Conservation (phyloP, 2,329 filamentous ascomycete genomes). For the Phaeosphaeria sp. region DNA sequence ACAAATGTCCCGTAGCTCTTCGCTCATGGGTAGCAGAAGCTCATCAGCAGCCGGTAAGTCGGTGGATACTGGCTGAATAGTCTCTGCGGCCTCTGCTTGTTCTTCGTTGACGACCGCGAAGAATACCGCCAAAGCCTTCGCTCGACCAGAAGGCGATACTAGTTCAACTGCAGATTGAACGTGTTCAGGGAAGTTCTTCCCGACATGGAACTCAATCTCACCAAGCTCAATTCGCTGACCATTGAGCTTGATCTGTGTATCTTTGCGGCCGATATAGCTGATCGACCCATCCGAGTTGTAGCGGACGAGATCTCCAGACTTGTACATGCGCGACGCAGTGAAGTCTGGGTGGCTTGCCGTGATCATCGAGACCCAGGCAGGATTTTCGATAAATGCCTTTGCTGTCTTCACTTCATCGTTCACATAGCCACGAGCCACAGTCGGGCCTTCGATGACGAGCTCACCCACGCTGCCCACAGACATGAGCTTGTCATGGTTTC, state of each 20-base stretch:
- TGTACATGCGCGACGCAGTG: slow-evolving; percentile 24
- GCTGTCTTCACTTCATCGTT: slow-evolving; percentile 31
- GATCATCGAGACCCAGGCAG: slow-evolving; percentile 26
- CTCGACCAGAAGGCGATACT: slow-evolving; percentile 36
- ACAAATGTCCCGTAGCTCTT: slow-evolving; percentile 33
- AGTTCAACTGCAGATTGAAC: slow-evolving; percentile 44
- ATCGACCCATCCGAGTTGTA: slow-evolving; percentile 35
- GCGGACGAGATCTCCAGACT: slow-evolving; percentile 27
- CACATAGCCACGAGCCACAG: slow-evolving; percentile 40
- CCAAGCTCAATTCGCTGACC: slow-evolving; percentile 40
- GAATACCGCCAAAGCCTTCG: slow-evolving; percentile 43
- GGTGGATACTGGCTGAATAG: slow-evolving; percentile 21
- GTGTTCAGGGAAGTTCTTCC: slow-evolving; percentile 39
- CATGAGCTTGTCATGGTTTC: slow-evolving; percentile 45
- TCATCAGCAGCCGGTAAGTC: slow-evolving; percentile 34
- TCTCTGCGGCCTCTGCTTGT: slow-evolving; percentile 3
- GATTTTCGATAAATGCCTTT: slow-evolving; percentile 39
- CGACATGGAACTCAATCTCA: slow-evolving; percentile 41
- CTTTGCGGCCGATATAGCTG: slow-evolving; percentile 36
- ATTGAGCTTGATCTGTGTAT: slow-evolving; percentile 40
- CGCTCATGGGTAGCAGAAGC: slow-evolving; percentile 36
- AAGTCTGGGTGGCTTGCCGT: slow-evolving; percentile 18
- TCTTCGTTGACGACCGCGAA: slow-evolving; percentile 29
- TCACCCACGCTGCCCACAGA: slow-evolving; percentile 42
- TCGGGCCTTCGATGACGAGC: slow-evolving; percentile 57